A percentile compares a stretch with the other conserved stretches of the same genome.
These are phyloP conservation scores for Cryptococcus deneoformans DNA, from an alignment of 1,284 basidiomycete genomes.

Conservation along the genomic window DNA sequence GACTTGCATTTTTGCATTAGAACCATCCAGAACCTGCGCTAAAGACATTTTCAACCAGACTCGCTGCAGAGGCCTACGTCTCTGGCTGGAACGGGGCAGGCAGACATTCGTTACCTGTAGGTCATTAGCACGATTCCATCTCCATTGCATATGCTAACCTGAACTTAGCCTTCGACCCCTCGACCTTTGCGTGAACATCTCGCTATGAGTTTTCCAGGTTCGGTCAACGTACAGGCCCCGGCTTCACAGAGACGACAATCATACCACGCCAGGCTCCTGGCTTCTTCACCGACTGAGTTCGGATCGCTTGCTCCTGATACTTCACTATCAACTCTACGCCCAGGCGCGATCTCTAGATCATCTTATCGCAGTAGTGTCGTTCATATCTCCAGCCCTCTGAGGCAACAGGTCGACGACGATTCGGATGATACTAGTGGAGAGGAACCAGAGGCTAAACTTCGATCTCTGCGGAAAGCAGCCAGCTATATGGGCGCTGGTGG, in stretches of 20 bases:
- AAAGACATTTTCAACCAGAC: slow-evolving; percentile 32
- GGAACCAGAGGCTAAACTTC: neutral
- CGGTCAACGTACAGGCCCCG: slow-evolving; percentile 16
- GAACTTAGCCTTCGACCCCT: slow-evolving; percentile 22
- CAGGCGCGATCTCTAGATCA: slow-evolving; percentile 3
- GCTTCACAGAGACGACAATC: slow-evolving; percentile 17
- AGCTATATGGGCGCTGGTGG: slow-evolving; percentile 27
- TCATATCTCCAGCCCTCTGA: slow-evolving; percentile 27
- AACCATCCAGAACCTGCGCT: slow-evolving; percentile 22
- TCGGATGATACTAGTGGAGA: slow-evolving; percentile 4
- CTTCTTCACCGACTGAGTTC: slow-evolving; percentile 13
- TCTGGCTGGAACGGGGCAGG: slow-evolving; percentile 36
- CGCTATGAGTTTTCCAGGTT: slow-evolving; percentile 32
- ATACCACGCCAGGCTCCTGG: slow-evolving; percentile 28
- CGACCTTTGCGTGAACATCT: slow-evolving; percentile 33
- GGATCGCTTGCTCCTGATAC: slow-evolving; percentile 7
- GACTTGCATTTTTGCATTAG: slow-evolving; percentile 3
- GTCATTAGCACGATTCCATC: slow-evolving; percentile 5
- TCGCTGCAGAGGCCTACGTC: slow-evolving; percentile 34
- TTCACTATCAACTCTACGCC: neutral
- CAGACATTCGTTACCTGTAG: slow-evolving; percentile 29
- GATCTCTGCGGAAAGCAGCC: slow-evolving; percentile 12
- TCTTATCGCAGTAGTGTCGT: slow-evolving; percentile 31
- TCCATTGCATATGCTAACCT: neutral
- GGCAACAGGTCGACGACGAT: slow-evolving; percentile 29